These are phyloP conservation scores for Suillus brevipes DNA, from an alignment of 768 basidiomycete genomes.

Conservation along the genomic window DNA sequence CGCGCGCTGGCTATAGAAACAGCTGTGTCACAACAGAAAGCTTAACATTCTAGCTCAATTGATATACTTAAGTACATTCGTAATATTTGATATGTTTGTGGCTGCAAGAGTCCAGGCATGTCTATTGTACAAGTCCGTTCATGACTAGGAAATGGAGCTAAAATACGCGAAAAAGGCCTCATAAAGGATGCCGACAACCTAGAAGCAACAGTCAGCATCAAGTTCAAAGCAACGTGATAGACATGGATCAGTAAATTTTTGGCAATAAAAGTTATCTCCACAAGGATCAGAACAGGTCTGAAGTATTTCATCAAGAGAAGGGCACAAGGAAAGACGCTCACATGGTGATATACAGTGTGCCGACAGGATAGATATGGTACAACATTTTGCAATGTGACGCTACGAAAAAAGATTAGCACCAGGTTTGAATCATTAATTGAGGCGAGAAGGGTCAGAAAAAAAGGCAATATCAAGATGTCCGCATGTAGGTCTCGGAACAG, in stretches of 20 bases:
- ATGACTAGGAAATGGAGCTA: background rate
- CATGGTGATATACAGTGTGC: conserved; percentile 7
- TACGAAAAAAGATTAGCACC: conserved; percentile 12
- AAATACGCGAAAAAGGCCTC: background rate
- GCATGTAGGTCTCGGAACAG: conserved; percentile 69
- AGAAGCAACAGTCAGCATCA: background rate
- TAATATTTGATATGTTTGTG: background rate
- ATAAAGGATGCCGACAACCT: conserved; percentile 2
- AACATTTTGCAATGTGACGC: conserved; percentile 1
- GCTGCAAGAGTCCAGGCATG: background rate
- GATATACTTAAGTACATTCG: background rate
- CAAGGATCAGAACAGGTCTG: conserved; percentile 13
- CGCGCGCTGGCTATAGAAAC: background rate
- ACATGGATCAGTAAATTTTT: background rate
- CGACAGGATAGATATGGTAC: background rate
- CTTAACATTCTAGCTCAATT: background rate
- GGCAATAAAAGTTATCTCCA: conserved; percentile 10
- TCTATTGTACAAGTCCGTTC: background rate
- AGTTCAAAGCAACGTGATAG: background rate
- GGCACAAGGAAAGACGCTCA: conserved; percentile 1
- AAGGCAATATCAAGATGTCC: conserved; percentile 68
- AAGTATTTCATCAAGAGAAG: conserved; percentile 8
- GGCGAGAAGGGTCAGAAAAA: conserved; percentile 35
- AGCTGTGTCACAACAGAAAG: background rate
- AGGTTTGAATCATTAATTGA: background rate